Evolutionary conservation across 2,329 filamentous ascomycete genomes (phyloP).

Genomic region (Alternaria sp.): DNA sequence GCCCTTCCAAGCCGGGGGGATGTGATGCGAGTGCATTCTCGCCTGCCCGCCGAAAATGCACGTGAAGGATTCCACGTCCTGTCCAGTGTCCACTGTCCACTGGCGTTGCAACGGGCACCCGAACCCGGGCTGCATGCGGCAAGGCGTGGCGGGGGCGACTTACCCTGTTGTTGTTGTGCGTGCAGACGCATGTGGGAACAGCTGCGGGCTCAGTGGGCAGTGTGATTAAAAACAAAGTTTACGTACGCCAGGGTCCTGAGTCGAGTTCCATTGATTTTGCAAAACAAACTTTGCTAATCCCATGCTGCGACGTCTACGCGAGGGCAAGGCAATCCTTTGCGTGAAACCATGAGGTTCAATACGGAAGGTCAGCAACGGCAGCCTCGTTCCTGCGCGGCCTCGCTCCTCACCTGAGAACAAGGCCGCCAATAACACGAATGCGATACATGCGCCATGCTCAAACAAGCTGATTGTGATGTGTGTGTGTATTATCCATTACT

Average conservation of each 20-base stretch:
- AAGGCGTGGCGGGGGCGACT: conserved; percentile 20
- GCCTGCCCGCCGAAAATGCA: conserved; percentile 7
- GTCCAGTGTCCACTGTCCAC: conserved; percentile 2
- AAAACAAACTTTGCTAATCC: conserved; percentile 13
- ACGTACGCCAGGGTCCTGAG: conserved; percentile 7
- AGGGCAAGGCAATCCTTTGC: background rate
- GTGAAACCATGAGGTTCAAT: background rate
- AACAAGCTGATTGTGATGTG: conserved; percentile 2
- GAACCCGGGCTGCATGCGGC: conserved; percentile 12
- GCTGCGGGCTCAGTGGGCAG: conserved; percentile 6
- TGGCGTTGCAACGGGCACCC: conserved; percentile 11
- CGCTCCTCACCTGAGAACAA: conserved; percentile 1
- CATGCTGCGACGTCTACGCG: background rate
- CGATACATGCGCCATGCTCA: background rate
- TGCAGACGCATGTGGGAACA: conserved; percentile 20
- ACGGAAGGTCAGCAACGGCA: background rate
- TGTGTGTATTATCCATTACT: conserved; percentile 10
- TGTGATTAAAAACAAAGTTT: conserved; percentile 25
- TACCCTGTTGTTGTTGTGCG: conserved; percentile 13
- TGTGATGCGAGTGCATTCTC: conserved; percentile 16
- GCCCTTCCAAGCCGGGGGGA: conserved; percentile 11
- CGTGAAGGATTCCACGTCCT: conserved; percentile 6
- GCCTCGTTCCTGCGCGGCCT: background rate
- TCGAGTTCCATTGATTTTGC: conserved; percentile 5
- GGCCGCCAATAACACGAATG: background rate